Percentiles rank a stretch among this genome's conserved stretches.
Conservation (phyloP, 2,329 filamentous ascomycete genomes). For the Myriosclerotinia curreyana region DNA sequence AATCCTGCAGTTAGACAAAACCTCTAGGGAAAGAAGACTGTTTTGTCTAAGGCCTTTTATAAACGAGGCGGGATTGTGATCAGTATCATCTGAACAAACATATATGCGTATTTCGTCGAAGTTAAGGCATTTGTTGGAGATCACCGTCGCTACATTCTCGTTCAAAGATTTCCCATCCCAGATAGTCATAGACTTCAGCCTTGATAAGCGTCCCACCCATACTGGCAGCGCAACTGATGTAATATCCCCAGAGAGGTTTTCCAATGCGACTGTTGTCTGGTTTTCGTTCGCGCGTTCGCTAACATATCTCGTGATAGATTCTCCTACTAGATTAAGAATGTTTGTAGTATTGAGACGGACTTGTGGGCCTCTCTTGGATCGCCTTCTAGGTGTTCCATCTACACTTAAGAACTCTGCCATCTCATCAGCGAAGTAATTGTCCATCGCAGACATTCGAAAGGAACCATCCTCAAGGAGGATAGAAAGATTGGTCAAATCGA, state of each 20-base stretch:
- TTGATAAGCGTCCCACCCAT: constrained; percentile 58
- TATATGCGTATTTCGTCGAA: constrained; percentile 61
- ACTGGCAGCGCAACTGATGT: constrained; percentile 50
- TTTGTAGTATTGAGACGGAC: constrained; percentile 40
- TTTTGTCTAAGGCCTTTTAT: constrained; percentile 54
- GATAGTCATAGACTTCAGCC: constrained; percentile 57
- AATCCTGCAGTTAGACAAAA: constrained; percentile 54
- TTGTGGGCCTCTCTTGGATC: constrained; percentile 30
- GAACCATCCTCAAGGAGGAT: constrained; percentile 55
- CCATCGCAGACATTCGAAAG: constrained; percentile 34
- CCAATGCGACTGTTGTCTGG: constrained; percentile 51
- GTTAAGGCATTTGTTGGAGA: constrained; percentile 56
- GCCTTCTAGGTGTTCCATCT: constrained; percentile 38
- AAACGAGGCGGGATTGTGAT: constrained; percentile 57
- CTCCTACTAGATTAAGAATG: constrained; percentile 50
- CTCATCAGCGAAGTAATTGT: constrained; percentile 44
- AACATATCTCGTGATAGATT: constrained; percentile 54
- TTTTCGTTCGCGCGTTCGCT: constrained; percentile 41
- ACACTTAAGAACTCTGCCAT: constrained; percentile 40
- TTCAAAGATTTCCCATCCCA: constrained; percentile 60
- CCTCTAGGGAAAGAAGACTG: constrained; percentile 56
- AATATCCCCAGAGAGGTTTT: constrained; percentile 56
- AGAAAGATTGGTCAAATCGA: constrained; percentile 61
- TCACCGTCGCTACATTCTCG: constrained; percentile 51
- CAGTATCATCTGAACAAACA: constrained; percentile 41